Percentiles rank a stretch among this genome's conserved stretches.
Evolutionary conservation across 164 flowering plant genomes (phyloP).

Genomic region (Hamamelis virginiana): DNA sequence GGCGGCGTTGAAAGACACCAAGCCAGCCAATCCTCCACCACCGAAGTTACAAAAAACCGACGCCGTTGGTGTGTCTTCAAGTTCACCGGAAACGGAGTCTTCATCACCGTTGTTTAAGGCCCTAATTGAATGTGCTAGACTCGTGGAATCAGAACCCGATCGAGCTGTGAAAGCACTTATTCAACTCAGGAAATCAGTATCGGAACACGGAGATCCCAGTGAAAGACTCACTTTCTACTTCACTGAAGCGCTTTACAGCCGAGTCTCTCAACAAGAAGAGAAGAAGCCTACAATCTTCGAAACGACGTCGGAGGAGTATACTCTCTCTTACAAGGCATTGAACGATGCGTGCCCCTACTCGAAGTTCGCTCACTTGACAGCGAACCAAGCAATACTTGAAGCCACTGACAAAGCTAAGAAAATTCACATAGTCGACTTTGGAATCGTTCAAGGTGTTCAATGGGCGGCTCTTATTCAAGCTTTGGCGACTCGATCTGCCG

Average conservation of each 20-base stretch:
- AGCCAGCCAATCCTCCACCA: constrained; percentile 11
- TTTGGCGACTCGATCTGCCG: constrained; percentile 68
- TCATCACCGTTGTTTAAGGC: constrained; percentile 47
- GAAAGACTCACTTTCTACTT: constrained; percentile 76
- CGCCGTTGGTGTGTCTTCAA: not conserved
- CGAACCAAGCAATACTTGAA: constrained; percentile 93
- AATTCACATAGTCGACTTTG: constrained; percentile 91
- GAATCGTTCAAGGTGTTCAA: constrained; percentile 87
- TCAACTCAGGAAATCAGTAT: constrained; percentile 50
- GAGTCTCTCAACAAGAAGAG: constrained; percentile 27
- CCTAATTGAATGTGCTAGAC: constrained; percentile 59
- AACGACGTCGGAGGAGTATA: constrained; percentile 55
- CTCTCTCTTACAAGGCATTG: constrained; percentile 66
- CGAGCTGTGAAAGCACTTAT: constrained; percentile 42
- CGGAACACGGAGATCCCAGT: constrained; percentile 63
- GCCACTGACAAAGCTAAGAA: constrained; percentile 56
- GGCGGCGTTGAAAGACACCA: constrained; percentile 4
- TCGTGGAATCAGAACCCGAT: constrained; percentile 58
- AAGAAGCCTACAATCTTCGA: constrained; percentile 18
- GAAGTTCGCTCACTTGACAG: constrained; percentile 87
- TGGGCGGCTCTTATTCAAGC: constrained; percentile 94
- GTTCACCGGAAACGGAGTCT: constrained; percentile 28
- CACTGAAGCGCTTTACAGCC: constrained; percentile 52
- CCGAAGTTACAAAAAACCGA: constrained; percentile 11
- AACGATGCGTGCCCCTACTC: constrained; percentile 93